Evolutionary conservation across 495 filamentous ascomycete genomes (phyloP), one percentile per base, ranked within the genome.

Genomic region (Niebla homalea): DNA sequence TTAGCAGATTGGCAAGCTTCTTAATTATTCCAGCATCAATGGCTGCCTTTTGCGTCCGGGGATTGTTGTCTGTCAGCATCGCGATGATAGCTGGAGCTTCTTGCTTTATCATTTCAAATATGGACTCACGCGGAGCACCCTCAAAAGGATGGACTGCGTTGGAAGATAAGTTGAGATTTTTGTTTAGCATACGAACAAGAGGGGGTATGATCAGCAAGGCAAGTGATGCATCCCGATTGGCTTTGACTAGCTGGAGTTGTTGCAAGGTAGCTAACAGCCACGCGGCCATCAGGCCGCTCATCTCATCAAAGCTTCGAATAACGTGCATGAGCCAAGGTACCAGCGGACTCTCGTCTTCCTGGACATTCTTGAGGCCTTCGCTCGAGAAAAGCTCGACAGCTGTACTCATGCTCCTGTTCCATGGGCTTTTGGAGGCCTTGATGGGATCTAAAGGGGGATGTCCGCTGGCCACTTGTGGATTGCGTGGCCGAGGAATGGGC

Each of bases 261-360:
- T 81, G 87, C 6, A 93, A 68, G n/a, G 78, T 79, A 2, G 84
- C 80, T 36, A 95, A 70, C 2, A 95, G 69, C 38, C 80, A 82
- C 16, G 83, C 78, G n/a, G 93, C 85, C 74, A 83, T 82, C 45
- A 95, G 64, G 22, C 86, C 76, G 26, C 78, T 74, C 57, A 81
- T 68, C 7, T 79, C 81, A 40, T 65, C 66, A 44, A 78, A 74
- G 12, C 76, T 75, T 54, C 87, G 74, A 22, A 83, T 72, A 14
- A 87, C 61, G 48, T 78, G 70, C 23, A 96, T 75, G 12, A 98
- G 77, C 85, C 88, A 96, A 11, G 82, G 79, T 37, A 94, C 75
- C 11, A 97, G 64, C 18, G 83, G 76, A 51, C 78, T 93, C 55
- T 94, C 90, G 15, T 80, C 75, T 7, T 87, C 80, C 39, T 83